Evolutionary conservation across 2,329 filamentous ascomycete genomes (phyloP).

Genomic region (Macrophomina phaseolina): DNA sequence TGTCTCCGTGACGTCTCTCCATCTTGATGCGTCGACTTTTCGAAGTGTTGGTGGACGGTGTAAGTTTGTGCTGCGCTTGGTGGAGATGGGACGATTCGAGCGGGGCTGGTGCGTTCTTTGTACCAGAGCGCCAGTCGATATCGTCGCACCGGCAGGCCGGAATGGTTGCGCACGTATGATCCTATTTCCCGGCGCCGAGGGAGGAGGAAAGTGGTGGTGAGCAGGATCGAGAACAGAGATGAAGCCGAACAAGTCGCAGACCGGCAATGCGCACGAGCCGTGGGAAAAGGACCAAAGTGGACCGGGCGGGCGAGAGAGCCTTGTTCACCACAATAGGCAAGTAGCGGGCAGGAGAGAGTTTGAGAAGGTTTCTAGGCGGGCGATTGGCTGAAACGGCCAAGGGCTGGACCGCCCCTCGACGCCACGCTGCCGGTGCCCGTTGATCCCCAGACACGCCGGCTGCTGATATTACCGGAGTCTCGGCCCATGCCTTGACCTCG

Average conservation of each 20-base stretch:
- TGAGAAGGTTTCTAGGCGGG: conserved; percentile 9
- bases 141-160: background rate
- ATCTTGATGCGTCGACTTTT: background rate
- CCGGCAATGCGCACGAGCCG: background rate
- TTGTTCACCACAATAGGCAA: conserved; percentile 3
- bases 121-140: background rate
- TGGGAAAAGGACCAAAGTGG: background rate
- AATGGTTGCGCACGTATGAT: conserved; percentile 13
- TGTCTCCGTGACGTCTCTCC: conserved; percentile 21
- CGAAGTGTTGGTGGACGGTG: background rate
- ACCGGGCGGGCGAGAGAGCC: background rate
- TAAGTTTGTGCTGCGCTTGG: background rate
- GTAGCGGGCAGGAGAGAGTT: conserved; percentile 9
- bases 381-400: conserved; percentile 17
- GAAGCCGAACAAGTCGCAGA: conserved; percentile 8
- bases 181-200: background rate
- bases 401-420: conserved; percentile 2
- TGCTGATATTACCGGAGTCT: conserved; percentile 9
- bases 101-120: background rate
- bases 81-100: background rate
- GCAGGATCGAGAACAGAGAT: background rate
- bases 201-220: background rate
- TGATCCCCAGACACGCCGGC: background rate
- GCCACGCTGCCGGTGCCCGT: background rate
- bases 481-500: background rate